Evolutionary conservation across 2,329 filamentous ascomycete species (phyloP).

Genomic region (Talaromyces funiculosus): DNA sequence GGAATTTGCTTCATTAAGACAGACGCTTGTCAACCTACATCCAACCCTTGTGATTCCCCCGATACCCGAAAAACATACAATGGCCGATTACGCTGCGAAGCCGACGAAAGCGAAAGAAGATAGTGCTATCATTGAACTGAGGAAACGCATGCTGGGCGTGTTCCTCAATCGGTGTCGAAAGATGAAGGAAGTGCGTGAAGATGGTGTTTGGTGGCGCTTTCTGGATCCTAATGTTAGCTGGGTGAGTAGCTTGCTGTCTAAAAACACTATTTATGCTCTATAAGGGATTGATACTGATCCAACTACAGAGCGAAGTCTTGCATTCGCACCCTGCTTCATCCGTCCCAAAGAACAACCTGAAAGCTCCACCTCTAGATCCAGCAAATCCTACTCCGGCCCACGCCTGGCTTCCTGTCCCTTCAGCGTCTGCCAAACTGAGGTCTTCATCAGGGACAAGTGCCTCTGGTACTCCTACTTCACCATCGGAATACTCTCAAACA

Average conservation of each 20-base stretch:
- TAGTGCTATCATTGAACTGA: conserved; percentile 88
- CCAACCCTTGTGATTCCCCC: conserved; percentile 93
- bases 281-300: not conserved
- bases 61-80: conserved; percentile 97
- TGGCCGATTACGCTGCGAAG: conserved; percentile 97
- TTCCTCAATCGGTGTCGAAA: conserved; percentile 89
- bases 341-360: conserved; percentile 88
- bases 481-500: conserved; percentile 40
- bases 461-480: conserved; percentile 52
- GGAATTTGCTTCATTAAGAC: conserved; percentile 86
- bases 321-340: conserved; percentile 84
- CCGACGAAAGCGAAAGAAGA: conserved; percentile 98
- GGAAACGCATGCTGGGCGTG: conserved; percentile 94
- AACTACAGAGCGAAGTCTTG: conserved; percentile 76
- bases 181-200: conserved; percentile 86
- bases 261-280: not conserved
- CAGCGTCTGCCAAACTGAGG: conserved; percentile 79
- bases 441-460: conserved; percentile 38
- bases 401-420: conserved; percentile 78
- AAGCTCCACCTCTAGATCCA: conserved; percentile 89
- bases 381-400: conserved; percentile 89
- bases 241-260: conserved; percentile 53
- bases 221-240: conserved; percentile 97
- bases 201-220: conserved; percentile 97
- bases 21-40: conserved; percentile 83